phyloP scores from a whole-genome alignment of 2,329 filamentous ascomycete species.

The Claviceps capensis region DNA sequence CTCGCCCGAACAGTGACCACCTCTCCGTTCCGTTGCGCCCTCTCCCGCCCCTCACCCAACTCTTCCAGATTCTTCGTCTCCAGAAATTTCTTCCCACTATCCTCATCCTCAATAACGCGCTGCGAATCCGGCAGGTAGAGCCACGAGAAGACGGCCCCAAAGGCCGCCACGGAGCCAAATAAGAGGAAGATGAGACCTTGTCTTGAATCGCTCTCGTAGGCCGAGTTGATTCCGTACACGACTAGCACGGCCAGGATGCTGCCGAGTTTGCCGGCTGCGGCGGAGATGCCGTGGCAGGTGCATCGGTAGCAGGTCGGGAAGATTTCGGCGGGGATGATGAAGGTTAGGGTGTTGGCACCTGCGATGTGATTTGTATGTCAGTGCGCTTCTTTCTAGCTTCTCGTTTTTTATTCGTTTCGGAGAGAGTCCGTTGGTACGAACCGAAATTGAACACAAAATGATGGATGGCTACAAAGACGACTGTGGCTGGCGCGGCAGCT shows the following conservation, averaged over 20 bases:
- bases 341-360: constrained; percentile 49
- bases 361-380: neutral
- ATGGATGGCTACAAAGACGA: constrained; percentile 36
- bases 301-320: constrained; percentile 51
- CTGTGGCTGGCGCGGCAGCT: constrained; percentile 28
- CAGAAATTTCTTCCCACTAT: constrained; percentile 21
- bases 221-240: constrained; percentile 34
- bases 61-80: constrained; percentile 37
- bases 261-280: constrained; percentile 45
- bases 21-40: constrained; percentile 30
- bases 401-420: no score
- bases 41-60: constrained; percentile 32
- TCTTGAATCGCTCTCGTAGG: constrained; percentile 26
- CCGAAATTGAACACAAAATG: constrained; percentile 44
- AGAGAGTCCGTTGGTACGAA: constrained; percentile 12
- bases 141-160: constrained; percentile 37
- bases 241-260: constrained; percentile 38
- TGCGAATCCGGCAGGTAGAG: constrained; percentile 37
- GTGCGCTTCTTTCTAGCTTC: no score
- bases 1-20: constrained; percentile 30
- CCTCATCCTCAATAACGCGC: constrained; percentile 15
- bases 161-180: constrained; percentile 34
- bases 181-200: constrained; percentile 37
- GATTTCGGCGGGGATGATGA: constrained; percentile 50
- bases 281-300: constrained; percentile 48